Base-by-base conservation (phyloP, 1,284 basidiomycete genomes). In the Apiotrichum domesticum region DNA sequence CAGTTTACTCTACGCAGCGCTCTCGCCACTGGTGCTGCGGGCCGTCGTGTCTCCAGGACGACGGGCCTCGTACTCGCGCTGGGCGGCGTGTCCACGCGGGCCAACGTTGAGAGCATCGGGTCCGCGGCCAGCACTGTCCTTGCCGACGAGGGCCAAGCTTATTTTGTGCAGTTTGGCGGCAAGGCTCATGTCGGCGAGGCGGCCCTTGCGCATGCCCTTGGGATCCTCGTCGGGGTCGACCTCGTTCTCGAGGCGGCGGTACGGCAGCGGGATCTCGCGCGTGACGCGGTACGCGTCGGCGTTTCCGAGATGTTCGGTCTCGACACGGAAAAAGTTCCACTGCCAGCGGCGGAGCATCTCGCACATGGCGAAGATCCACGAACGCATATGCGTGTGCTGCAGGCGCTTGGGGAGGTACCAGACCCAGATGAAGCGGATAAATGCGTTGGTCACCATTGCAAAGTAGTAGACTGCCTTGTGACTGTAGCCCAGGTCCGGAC, bases 271-370 rank as follows among this genome's bases (percentile, higher is more conserved):
- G 33, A 75, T 68, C 51, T 73, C 73, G 15, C 72, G 63, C 5
- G 73, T 73, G 32, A 70, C 66, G 54, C 64, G 56, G 57, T 62
- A 61, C 10, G 52, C 55, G 41, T 63, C 54, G 45, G 75, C 74
- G 56, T 77, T 77, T 71, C 75, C 74, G 35, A 75, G 67, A 57
- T 76, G 74, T 67, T 77, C 75, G 15, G 75, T 75, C 61, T 77
- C 75, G 14, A 39, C 37, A 39, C 49, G 50, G 33, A 35, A 87
- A 70, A 95, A 90, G 74, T 96, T 96, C 93, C 93, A 97, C 65
- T 88, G 88, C 77, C 84, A 86, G 51, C 93, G 81, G 37, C 93
- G 79, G 2, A 91, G 68, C 78, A 92, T 84, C 71, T 97, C 93
- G 37, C 90, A 70, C 53, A 87, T 66, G 0, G 81, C 90, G 7